Evolutionary conservation across 2,329 filamentous ascomycete genomes (phyloP), one percentile per base, ranked within the genome.

Genomic region (Neobulgaria alba): DNA sequence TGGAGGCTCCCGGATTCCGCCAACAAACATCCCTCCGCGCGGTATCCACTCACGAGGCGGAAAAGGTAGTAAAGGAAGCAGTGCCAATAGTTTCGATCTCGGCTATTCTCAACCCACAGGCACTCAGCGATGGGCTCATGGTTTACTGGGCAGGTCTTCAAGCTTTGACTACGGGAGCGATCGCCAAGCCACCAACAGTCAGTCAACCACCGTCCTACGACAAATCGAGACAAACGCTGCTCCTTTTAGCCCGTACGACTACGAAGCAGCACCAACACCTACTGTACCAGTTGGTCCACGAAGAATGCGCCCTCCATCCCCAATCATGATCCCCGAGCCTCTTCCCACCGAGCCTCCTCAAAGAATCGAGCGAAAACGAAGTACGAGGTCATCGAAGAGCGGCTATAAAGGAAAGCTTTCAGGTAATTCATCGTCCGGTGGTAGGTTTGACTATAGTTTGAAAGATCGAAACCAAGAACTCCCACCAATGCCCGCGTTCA

Each of bases 181-280:
- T 30, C 50, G 43, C 23, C 48, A 47, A 19, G 46, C 45, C 7
- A 55, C 61, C 40, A 49, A 44, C 58, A 51, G 39, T 46, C 57
- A 47, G 53, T 52, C 42, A 50, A 57, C 49, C 29, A 32, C 40
- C 30, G 40, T 50, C 62, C 62, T 29, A 55, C 63, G 48, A 38
- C 50, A 49, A 31, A 36, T 39, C 20, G 49, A 51, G 31, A 42
- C 42, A 16, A 41, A 39, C 16, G 34, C 21, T 29, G 29, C 51
- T 16, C 16, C 48, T 1, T 51, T 53, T 20, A 38, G 48, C 29
- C 41, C 51, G 16, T 58, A 72, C 52, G 75, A 82, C 53, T 79
- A 82, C 63, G 84, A 92, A 58, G 84, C 87, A 38, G 89, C 88
- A 18, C 89, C 90, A 10, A 90, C 82, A 29, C 90, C 90, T 4